These are phyloP conservation scores for Tuber borchii DNA, from an alignment of 495 filamentous ascomycete species.

Conservation along the genomic window DNA sequence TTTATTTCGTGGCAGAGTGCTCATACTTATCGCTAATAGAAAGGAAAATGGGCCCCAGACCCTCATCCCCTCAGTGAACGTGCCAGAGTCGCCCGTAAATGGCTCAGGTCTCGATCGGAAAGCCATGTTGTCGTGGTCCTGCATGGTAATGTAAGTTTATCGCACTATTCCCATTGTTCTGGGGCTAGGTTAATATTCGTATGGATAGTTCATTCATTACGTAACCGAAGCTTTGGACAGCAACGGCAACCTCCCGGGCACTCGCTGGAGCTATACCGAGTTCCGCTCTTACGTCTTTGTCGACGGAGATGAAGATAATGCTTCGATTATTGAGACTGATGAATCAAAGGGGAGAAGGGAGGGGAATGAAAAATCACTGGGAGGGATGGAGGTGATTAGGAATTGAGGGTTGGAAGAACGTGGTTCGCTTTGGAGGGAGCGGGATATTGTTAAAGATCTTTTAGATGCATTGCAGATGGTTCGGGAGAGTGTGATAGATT, in stretches of 20 bases:
- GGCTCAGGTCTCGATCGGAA: constrained; percentile 54
- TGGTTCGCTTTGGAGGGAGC: too few relatives aligned
- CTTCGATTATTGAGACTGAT: constrained; percentile 56
- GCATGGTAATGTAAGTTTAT: constrained; percentile 52
- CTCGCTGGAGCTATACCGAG: constrained; percentile 81
- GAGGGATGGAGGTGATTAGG: constrained; percentile 9
- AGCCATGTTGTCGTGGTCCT: constrained; percentile 62
- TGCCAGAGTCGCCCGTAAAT: constrained; percentile 59
- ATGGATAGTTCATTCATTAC: constrained; percentile 56
- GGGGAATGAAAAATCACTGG: constrained; percentile 47
- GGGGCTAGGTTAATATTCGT: neutral
- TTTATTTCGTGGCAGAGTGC: neutral
- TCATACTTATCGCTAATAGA: constrained; percentile 46
- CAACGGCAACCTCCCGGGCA: constrained; percentile 51
- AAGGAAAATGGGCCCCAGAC: constrained; percentile 43
- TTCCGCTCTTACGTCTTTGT: constrained; percentile 67
- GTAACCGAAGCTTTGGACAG: constrained; percentile 78
- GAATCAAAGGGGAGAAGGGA: constrained; percentile 58
- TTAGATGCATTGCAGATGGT: too few relatives aligned
- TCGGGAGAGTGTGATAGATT: too few relatives aligned
- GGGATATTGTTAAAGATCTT: too few relatives aligned
- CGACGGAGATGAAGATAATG: constrained; percentile 50
- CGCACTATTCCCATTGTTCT: neutral
- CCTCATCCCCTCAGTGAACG: constrained; percentile 55
- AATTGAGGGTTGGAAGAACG: neutral